Percentiles rank a stretch among this genome's conserved stretches.
These are phyloP conservation scores for Colletotrichum euphorbiae DNA, from an alignment of 2,329 filamentous ascomycete genomes.

Conservation along the genomic window DNA sequence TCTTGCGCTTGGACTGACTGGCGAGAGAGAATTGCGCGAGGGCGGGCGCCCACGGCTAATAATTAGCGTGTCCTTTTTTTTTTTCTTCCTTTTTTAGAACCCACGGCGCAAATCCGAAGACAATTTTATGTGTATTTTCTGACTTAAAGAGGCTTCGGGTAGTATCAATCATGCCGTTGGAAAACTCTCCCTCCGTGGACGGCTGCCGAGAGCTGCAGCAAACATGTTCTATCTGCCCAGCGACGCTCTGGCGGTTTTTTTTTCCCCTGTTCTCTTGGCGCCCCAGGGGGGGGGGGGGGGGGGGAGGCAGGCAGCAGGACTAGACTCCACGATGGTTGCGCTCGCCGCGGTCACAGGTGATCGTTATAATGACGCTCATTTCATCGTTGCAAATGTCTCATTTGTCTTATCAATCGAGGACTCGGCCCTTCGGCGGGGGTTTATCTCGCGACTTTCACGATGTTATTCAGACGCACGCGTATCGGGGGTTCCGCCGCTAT, in stretches of 20 bases:
- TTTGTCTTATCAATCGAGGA: constrained; percentile 25
- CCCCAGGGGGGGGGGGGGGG: no score
- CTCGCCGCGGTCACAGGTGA: constrained; percentile 12
- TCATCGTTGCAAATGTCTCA: constrained; percentile 31
- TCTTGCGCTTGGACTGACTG: constrained; percentile 13
- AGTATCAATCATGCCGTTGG: neutral
- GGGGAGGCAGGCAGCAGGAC: no score
- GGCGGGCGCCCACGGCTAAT: neutral
- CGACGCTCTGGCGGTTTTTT: neutral
- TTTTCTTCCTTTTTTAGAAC: no score
- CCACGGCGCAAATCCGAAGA: constrained; percentile 2
- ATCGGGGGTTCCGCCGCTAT: neutral
- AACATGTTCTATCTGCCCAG: constrained; percentile 15
- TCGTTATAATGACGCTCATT: constrained; percentile 15
- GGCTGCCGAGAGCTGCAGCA: constrained; percentile 20
- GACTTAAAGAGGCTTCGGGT: neutral
- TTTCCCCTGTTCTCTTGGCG: no score
- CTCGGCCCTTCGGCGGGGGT: constrained; percentile 17
- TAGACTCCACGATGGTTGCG: constrained; percentile 8
- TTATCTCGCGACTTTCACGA: constrained; percentile 25
- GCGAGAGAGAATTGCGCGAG: neutral
- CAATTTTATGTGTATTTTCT: neutral
- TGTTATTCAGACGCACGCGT: constrained; percentile 13
- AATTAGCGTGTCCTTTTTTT: neutral
- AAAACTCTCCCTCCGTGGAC: constrained; percentile 19